Evolutionary conservation across 2,329 filamentous ascomycete genomes (phyloP), one percentile per base, ranked within the genome.

Genomic region (Sporothrix brunneoviolacea): DNA sequence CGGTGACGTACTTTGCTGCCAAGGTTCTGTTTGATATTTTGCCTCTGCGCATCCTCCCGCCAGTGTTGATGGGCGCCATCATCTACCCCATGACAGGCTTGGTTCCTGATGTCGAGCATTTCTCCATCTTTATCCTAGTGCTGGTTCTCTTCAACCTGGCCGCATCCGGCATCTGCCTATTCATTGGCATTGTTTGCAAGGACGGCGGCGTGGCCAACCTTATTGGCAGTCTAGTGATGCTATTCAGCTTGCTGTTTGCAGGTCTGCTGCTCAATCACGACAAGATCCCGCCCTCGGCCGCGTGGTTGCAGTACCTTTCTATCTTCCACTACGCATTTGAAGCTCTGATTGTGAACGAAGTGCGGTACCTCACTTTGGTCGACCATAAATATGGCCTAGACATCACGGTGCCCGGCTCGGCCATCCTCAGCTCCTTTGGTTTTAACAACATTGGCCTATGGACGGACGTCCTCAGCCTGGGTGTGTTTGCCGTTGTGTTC

Each of bases 321-420:
- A 98, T 98, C 56, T 98, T 98, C 77, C 93, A 98, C 65, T 98
- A 95, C 64, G 91, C 86, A 5, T 97, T 97, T 60, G 93, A 98
- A 73, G 87, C 88, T 2, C 78, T 98, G 13, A 95, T 97, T 56
- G 93, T 98, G 60, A 98, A 97, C 63, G 93, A 98, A 70, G 94
- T 96, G 41, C 83, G 89, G 22, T 88, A 89, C 61, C 74, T 98
- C 38, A 91, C 87, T 0, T 78, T 98, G 22, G 81, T 94, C 37
- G 93, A 98, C 65, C 85, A 93, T 67, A 94, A 97, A 68, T 96
- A 95, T 57, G 93, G 93, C 6, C 79, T 98, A 5, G 90, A 97
- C 62, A 98, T 98, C 56, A 91, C 93, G 47, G 90, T 98, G 0
- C 93, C 93, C 0, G 93, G 93, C 30, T 90, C 91, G 1, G 88